Percentiles rank a stretch among this genome's conserved stretches.
Conservation (phyloP, 345 rosid genomes). For the Hibiscus mutabilis region DNA sequence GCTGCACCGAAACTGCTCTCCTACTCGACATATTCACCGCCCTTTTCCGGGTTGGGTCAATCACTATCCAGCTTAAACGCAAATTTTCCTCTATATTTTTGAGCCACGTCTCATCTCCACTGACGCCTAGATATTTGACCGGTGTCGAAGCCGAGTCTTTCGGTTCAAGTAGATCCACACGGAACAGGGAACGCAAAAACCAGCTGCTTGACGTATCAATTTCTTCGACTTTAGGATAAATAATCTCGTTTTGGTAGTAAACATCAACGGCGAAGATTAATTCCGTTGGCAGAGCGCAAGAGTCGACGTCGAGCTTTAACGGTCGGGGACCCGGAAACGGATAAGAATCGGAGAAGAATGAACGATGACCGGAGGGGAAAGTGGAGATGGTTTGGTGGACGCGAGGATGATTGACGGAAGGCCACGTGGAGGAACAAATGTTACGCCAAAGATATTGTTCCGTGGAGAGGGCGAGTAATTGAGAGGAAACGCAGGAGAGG, state of each 20-base stretch:
- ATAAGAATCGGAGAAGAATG: constrained; percentile 62
- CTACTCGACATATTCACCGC: constrained; percentile 55
- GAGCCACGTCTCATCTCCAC: constrained; percentile 28
- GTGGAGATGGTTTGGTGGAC: constrained; percentile 35
- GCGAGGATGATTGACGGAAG: constrained; percentile 39
- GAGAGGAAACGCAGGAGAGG: constrained; percentile 38
- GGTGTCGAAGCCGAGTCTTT: constrained; percentile 38
- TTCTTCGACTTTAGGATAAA: constrained; percentile 45
- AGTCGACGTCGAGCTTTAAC: background rate
- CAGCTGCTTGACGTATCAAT: constrained; percentile 38
- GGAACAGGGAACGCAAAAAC: constrained; percentile 56
- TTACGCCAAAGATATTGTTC: constrained; percentile 46
- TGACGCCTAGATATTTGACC: constrained; percentile 15
- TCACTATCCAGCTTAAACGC: constrained; percentile 55
- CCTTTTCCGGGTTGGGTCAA: constrained; percentile 54
- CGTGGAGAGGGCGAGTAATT: constrained; percentile 36
- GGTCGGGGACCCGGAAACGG: constrained; percentile 29
- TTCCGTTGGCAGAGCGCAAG: constrained; percentile 7
- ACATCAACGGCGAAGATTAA: constrained; percentile 76
- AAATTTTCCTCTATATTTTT: constrained; percentile 42
- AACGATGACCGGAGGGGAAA: constrained; percentile 50
- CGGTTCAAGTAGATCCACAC: constrained; percentile 52
- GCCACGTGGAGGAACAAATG: constrained; percentile 53
- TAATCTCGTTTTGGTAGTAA: constrained; percentile 29
- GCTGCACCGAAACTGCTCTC: constrained; percentile 47